A percentile compares a stretch with the other conserved stretches of the same genome.
Evolutionary conservation across 345 rosid genomes (phyloP).

Genomic region (Citrus sp.): DNA sequence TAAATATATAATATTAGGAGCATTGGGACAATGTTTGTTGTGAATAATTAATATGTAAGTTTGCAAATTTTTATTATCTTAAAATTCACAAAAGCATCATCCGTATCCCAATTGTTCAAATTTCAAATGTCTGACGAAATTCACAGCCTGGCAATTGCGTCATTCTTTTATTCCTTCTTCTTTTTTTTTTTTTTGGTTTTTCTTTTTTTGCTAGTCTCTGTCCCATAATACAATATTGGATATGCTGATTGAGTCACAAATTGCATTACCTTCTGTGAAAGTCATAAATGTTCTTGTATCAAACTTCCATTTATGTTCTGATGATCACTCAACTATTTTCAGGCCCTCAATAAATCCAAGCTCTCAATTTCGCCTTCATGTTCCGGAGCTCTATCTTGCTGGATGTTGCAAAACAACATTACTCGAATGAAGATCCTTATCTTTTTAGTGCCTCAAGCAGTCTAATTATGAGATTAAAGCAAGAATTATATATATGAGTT

Average conservation of each 20-base stretch:
- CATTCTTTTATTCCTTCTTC: neutral
- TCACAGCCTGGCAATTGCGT: neutral
- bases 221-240: neutral
- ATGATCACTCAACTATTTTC: conserved; percentile 10
- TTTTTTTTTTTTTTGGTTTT: too few species aligned
- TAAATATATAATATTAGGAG: conserved; percentile 4
- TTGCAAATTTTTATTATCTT: neutral
- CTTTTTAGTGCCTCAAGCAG: conserved; percentile 15
- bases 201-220: neutral
- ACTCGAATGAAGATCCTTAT: conserved; percentile 15
- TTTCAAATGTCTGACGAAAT: neutral
- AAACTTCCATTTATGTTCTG: too few species aligned
- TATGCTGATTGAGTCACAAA: neutral
- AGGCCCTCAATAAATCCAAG: conserved; percentile 24
- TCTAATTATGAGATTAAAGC: conserved; percentile 18
- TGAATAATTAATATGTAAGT: conserved; percentile 8
- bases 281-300: neutral
- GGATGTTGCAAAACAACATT: conserved; percentile 4
- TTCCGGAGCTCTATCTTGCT: conserved; percentile 10
- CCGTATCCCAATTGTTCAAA: conserved; percentile 1
- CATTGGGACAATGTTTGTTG: conserved; percentile 4
- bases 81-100: neutral
- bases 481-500: conserved; percentile 10
- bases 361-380: conserved; percentile 4
- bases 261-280: neutral